phyloP scores from a whole-genome alignment of 108 stramenopile species.

The Nannochloropsis salina region DNA sequence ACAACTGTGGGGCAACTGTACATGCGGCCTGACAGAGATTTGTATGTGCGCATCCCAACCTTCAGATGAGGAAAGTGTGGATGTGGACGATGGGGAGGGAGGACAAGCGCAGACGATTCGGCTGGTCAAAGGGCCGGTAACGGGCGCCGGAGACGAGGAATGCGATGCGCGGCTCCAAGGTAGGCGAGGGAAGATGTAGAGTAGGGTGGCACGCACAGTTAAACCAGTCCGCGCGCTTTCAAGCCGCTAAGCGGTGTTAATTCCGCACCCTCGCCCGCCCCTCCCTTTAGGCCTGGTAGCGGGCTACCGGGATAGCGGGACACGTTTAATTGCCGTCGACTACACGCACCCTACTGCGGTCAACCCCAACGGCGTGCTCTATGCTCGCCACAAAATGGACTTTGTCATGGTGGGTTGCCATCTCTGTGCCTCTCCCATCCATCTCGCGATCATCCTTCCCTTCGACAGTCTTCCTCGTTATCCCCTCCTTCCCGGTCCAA shows the following conservation, averaged over 20 bases:
- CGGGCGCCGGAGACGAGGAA: neutral
- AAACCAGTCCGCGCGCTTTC: neutral
- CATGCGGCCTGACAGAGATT: neutral
- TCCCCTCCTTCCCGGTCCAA: neutral
- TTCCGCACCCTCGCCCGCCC: neutral
- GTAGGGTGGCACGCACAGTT: neutral
- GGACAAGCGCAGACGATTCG: neutral
- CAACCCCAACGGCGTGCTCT: conserved; percentile 75
- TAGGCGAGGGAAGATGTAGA: neutral
- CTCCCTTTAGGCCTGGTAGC: conserved; percentile 25
- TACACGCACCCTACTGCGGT: conserved; percentile 95
- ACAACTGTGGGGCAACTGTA: conserved; percentile 22
- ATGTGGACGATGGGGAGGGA: neutral
- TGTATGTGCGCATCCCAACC: neutral
- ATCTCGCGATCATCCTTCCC: neutral
- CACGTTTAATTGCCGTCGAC: conserved; percentile 71
- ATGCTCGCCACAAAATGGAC: conserved; percentile 42
- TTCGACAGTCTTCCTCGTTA: neutral
- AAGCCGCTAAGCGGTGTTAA: too few species aligned
- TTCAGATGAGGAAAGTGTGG: neutral
- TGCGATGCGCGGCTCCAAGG: neutral
- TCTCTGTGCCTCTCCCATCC: neutral
- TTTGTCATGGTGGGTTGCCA: conserved; percentile 36
- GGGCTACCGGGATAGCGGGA: neutral
- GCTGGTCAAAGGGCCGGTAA: neutral